These are phyloP conservation scores for Eucalyptus sideroxylon DNA, from an alignment of 345 rosid species.

Conservation along the genomic window DNA sequence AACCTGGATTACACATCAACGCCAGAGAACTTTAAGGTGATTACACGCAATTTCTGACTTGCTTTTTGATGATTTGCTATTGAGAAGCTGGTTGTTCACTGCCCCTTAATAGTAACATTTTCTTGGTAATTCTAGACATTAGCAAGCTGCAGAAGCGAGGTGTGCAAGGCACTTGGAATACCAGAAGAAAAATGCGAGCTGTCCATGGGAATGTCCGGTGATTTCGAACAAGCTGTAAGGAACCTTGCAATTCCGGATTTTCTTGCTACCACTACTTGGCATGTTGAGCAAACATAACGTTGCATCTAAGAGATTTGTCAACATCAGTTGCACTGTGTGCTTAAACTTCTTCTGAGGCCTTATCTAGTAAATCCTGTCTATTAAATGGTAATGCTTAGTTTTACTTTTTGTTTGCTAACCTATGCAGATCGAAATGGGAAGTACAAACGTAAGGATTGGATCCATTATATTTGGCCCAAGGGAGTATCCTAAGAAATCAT, in stretches of 20 bases:
- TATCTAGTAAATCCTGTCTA: background rate
- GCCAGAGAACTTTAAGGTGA: slow-evolving; percentile 93
- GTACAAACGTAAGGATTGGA: slow-evolving; percentile 88
- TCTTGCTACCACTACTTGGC: background rate
- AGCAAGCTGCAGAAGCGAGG: slow-evolving; percentile 80
- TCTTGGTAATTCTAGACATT: slow-evolving; percentile 40
- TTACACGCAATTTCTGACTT: background rate
- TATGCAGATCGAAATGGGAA: slow-evolving; percentile 84
- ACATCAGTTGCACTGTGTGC: background rate
- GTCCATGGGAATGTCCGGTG: slow-evolving; percentile 97
- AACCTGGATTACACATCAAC: slow-evolving; percentile 90
- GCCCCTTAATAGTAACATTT: background rate
- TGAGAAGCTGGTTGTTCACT: background rate
- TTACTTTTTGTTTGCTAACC: background rate
- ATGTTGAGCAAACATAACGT: background rate
- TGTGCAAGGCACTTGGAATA: slow-evolving; percentile 68
- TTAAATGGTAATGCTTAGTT: background rate
- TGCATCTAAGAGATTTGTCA: background rate
- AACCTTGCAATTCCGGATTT: background rate
- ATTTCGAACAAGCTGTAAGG: slow-evolving; percentile 92
- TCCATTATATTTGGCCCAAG: slow-evolving; percentile 87
- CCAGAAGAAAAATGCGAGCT: slow-evolving; percentile 85
- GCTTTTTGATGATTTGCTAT: background rate
- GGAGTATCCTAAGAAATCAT: slow-evolving; percentile 59
- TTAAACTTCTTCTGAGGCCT: background rate